A percentile compares a stretch with the other conserved stretches of the same genome.
Evolutionary conservation across 169 alveolate genomes (phyloP).

Genomic region (Plasmodium knowlesi): DNA sequence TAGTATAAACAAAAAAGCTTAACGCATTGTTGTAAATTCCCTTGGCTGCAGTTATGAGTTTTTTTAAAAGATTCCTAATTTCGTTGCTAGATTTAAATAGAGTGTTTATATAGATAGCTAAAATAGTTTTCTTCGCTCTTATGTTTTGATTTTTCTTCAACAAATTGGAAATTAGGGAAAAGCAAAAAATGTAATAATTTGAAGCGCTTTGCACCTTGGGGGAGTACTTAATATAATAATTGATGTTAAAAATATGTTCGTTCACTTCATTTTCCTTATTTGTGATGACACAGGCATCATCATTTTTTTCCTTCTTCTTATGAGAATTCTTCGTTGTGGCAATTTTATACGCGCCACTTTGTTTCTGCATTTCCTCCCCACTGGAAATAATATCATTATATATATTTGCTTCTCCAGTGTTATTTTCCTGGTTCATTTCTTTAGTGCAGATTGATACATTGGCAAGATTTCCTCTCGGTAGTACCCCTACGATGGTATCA

Average conservation of each 20-base stretch:
- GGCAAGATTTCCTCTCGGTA: background rate
- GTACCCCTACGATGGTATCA: background rate
- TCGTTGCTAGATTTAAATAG: conserved; percentile 54
- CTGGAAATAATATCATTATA: background rate
- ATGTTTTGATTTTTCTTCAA: conserved; percentile 62
- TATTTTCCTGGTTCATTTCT: background rate
- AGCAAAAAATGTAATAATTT: conserved; percentile 48
- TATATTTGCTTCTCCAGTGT: background rate
- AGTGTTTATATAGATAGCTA: conserved; percentile 57
- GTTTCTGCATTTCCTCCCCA: background rate
- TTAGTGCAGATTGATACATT: background rate
- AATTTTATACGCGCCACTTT: background rate
- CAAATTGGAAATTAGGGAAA: conserved; percentile 68
- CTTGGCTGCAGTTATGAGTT: conserved; percentile 67
- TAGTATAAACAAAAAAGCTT: conserved; percentile 47
- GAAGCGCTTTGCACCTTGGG: background rate
- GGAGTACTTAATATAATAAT: conserved; percentile 60
- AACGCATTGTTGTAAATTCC: conserved; percentile 64
- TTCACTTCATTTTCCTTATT: background rate
- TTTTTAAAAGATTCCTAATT: conserved; percentile 58
- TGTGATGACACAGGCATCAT: background rate
- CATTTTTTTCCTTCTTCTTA: background rate
- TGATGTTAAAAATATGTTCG: conserved; percentile 34
- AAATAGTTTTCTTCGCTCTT: conserved; percentile 55
- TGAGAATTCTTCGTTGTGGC: background rate